Evolutionary conservation across 169 alveolate species (phyloP).

Genomic region (Eimeria necatrix): DNA sequence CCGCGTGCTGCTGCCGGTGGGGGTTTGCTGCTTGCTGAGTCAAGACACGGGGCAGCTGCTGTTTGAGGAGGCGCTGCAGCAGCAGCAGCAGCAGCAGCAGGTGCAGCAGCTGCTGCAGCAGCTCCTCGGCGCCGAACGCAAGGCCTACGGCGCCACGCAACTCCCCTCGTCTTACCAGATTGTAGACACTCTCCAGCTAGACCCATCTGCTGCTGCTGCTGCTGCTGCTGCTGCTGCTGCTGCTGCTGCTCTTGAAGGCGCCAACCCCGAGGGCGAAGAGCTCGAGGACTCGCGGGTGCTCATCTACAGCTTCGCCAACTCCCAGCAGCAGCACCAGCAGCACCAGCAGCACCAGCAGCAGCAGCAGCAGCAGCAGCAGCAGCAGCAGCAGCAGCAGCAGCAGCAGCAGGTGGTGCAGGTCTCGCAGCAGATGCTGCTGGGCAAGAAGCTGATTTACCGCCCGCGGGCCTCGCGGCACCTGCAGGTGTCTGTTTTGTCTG

Average conservation of each 20-base stretch:
- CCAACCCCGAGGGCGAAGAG: not conserved
- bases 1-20: not conserved
- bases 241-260: not conserved
- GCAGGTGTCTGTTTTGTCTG: not conserved
- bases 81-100: not conserved
- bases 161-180: not conserved
- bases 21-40: not conserved
- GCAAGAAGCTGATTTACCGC: not conserved
- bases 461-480: not conserved
- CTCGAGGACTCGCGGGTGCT: not conserved
- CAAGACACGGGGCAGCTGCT: not conserved
- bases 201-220: not conserved
- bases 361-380: not conserved
- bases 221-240: not conserved
- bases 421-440: not conserved
- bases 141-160: not conserved
- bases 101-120: not conserved
- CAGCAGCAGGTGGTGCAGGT: not conserved
- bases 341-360: not conserved
- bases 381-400: too few species aligned
- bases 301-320: not conserved
- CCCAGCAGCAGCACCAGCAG: not conserved
- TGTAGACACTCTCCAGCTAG: not conserved
- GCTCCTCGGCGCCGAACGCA: slow-evolving; percentile 7
- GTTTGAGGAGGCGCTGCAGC: not conserved